phyloP scores from a whole-genome alignment of 73 alveolate species.

The Blepharisma stoltei region DNA sequence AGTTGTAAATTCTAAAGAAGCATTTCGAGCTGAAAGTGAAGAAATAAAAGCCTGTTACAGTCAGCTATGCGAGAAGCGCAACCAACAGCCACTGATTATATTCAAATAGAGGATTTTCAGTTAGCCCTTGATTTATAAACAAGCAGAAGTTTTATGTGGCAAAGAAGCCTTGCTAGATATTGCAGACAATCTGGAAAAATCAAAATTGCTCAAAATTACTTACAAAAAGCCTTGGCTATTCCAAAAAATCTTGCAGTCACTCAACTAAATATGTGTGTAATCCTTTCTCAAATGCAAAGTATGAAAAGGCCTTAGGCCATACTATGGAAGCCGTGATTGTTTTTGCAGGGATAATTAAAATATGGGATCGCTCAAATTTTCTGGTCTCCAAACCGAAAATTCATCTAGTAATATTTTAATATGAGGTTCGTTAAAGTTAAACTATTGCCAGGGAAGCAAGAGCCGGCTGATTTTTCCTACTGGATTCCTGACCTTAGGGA shows the following conservation, averaged over 20 bases:
- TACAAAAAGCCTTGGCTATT: conserved; percentile 67
- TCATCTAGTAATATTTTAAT: too few relatives aligned
- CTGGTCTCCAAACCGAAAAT: too few relatives aligned
- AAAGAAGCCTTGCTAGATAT: conserved; percentile 78
- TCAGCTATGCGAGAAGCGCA: conserved; percentile 71
- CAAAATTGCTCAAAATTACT: conserved; percentile 65
- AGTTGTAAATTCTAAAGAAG: too few relatives aligned
- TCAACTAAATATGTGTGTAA: conserved; percentile 84
- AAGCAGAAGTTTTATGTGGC: conserved; percentile 63
- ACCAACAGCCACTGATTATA: conserved; percentile 71
- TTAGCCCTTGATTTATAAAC: conserved; percentile 72
- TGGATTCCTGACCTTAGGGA: too few relatives aligned
- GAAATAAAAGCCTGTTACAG: conserved; percentile 56
- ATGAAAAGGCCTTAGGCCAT: conserved; percentile 78
- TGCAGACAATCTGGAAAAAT: conserved; percentile 69
- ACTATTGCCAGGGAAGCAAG: too few relatives aligned
- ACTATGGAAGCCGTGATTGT: conserved; percentile 44
- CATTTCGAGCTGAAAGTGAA: too few relatives aligned
- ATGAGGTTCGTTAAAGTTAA: too few relatives aligned
- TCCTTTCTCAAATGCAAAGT: conserved; percentile 63
- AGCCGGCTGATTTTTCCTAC: too few relatives aligned
- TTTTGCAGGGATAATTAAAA: too few relatives aligned
- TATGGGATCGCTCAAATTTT: too few relatives aligned
- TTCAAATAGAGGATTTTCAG: conserved; percentile 68
- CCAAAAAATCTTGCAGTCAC: conserved; percentile 63